Conservation (phyloP, 2,329 filamentous ascomycete species). For the Fusarium sublunatum region DNA sequence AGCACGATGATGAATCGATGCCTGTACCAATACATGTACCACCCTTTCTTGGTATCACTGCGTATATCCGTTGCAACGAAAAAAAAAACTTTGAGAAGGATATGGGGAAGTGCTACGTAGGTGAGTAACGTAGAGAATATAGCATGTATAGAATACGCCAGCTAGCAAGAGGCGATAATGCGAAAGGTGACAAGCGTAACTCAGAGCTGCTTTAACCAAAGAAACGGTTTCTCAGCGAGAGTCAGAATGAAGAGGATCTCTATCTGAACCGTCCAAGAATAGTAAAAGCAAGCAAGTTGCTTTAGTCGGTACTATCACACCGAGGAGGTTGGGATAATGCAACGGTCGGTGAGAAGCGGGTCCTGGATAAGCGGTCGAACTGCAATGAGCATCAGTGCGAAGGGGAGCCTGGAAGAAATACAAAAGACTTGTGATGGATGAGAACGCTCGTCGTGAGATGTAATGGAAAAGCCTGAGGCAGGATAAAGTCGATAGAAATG, state of each 20-base stretch:
- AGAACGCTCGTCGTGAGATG: slow-evolving; percentile 17
- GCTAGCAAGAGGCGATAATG: slow-evolving; percentile 31
- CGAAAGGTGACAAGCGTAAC: slow-evolving; percentile 32
- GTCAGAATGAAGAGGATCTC: slow-evolving; percentile 27
- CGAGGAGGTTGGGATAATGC: slow-evolving; percentile 42
- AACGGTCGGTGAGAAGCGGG: slow-evolving; percentile 45
- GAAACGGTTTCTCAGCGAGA: slow-evolving; percentile 25
- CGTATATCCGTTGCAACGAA: slow-evolving; percentile 25
- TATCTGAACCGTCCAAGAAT: slow-evolving; percentile 31
- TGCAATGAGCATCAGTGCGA: slow-evolving; percentile 28
- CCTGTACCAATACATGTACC: slow-evolving; percentile 33
- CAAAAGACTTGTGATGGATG: slow-evolving; percentile 18
- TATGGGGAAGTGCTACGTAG: slow-evolving; percentile 29
- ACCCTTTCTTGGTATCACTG: slow-evolving; percentile 34
- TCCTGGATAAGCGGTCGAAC: slow-evolving; percentile 42
- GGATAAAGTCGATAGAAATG: slow-evolving; percentile 32
- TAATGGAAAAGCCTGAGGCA: slow-evolving; percentile 34
- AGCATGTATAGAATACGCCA: slow-evolving; percentile 24
- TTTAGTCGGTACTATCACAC: slow-evolving; percentile 34
- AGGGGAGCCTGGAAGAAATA: slow-evolving; percentile 17
- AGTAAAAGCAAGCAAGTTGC: slow-evolving; percentile 28
- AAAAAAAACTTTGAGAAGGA: slow-evolving; percentile 17
- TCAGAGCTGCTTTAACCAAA: slow-evolving; percentile 31
- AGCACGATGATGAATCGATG: slow-evolving; percentile 22
- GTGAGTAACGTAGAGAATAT: slow-evolving; percentile 26